phyloP scores from a whole-genome alignment of 2,329 filamentous ascomycete species.

The Hymenoscyphus repandus region DNA sequence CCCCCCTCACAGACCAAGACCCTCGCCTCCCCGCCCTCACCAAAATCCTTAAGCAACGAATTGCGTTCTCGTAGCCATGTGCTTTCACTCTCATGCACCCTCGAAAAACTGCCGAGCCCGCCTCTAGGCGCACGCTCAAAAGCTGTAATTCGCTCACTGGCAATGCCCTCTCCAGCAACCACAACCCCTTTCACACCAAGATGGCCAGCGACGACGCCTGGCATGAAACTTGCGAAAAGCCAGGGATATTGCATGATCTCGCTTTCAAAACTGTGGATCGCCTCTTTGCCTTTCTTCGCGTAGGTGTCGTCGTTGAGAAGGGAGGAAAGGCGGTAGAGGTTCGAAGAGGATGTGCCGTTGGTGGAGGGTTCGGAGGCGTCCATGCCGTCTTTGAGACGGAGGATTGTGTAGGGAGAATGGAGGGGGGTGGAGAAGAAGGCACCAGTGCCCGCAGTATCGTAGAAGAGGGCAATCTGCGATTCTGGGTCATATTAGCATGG shows the following conservation, averaged over 20 bases:
- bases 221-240: constrained; percentile 78
- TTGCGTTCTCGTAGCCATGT: constrained; percentile 48
- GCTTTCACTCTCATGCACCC: constrained; percentile 36
- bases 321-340: constrained; percentile 74
- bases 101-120: constrained; percentile 20
- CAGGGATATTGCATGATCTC: constrained; percentile 93
- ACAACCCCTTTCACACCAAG: constrained; percentile 61
- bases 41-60: constrained; percentile 31
- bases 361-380: constrained; percentile 86
- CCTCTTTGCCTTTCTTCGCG: constrained; percentile 61
- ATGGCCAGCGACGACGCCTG: constrained; percentile 64
- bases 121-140: constrained; percentile 28
- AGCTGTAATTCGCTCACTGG: constrained; percentile 30
- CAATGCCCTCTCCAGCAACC: constrained; percentile 32
- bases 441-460: constrained; percentile 48
- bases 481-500: constrained; percentile 42
- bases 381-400: constrained; percentile 92
- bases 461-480: constrained; percentile 71
- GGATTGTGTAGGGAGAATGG: constrained; percentile 62
- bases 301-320: constrained; percentile 64
- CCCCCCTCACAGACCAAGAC: constrained; percentile 43
- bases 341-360: constrained; percentile 81
- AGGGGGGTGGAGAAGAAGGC: constrained; percentile 70
- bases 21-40: constrained; percentile 34
- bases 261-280: constrained; percentile 79